A percentile compares a stretch with the other conserved stretches of the same genome.
These are phyloP conservation scores for Candida dajiaensis DNA, from an alignment of 805 yeast species.

Conservation along the genomic window DNA sequence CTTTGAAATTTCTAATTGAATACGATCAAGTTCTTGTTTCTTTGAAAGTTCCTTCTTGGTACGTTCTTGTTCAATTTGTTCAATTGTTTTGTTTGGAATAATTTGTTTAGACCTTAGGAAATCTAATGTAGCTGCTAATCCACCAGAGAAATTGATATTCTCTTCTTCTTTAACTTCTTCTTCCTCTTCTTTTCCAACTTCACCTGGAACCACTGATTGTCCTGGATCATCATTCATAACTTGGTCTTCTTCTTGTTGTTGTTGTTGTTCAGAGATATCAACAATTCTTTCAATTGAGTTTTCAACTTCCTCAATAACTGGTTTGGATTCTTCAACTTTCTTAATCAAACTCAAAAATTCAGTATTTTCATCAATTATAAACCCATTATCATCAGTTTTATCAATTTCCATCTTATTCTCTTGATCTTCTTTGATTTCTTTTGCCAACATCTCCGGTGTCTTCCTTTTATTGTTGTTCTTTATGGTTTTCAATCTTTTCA, in stretches of 20 bases:
- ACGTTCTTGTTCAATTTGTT: conserved; percentile 9
- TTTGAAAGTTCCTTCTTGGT: conserved; percentile 8
- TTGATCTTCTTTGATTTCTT: conserved; percentile 16
- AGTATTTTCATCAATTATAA: conserved; percentile 29
- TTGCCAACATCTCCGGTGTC: conserved; percentile 18
- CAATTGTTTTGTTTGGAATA: conserved; percentile 7
- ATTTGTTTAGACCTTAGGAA: conserved; percentile 19
- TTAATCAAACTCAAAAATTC: conserved; percentile 29
- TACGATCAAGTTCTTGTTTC: conserved; percentile 11
- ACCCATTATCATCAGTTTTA: conserved; percentile 8
- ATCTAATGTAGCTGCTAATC: conserved; percentile 18
- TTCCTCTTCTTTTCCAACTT: too few relatives aligned
- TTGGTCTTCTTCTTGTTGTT: background rate
- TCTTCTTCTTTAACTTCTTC: too few relatives aligned
- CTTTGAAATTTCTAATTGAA: conserved; percentile 11
- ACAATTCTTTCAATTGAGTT: background rate
- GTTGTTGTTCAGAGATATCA: too few relatives aligned
- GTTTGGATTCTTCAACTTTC: conserved; percentile 1
- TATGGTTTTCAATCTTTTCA: conserved; percentile 11
- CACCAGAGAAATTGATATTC: conserved; percentile 15
- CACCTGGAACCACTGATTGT: background rate
- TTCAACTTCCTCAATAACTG: background rate
- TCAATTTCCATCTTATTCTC: conserved; percentile 14
- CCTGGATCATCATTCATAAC: background rate
- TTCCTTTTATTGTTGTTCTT: conserved; percentile 14